A percentile compares a stretch with the other conserved stretches of the same genome.
Evolutionary conservation across 148 eudicot genomes (phyloP).

Genomic region (Vaccinium corymbosum): DNA sequence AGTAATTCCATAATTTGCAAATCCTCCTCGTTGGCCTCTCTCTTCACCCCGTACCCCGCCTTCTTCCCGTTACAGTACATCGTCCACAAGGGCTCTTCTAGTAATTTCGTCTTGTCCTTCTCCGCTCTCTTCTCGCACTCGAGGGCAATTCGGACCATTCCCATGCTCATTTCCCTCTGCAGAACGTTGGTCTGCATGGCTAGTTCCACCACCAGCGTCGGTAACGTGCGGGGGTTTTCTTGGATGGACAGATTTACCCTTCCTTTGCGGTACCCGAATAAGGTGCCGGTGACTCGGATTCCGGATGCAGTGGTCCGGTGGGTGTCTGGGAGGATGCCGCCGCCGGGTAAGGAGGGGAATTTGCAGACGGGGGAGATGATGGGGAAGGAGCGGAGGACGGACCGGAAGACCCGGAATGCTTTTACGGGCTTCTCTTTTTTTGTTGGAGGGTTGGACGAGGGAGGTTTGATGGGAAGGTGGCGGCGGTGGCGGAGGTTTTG

Average conservation of each 20-base stretch:
- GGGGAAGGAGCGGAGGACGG: conserved; percentile 64
- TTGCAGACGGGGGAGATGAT: conserved; percentile 56
- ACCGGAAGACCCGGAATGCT: conserved; percentile 43
- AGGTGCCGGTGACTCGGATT: conserved; percentile 44
- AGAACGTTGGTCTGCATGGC: conserved; percentile 53
- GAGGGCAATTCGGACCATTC: conserved; percentile 67
- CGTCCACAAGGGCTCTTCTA: conserved; percentile 70
- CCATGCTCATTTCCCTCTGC: conserved; percentile 56
- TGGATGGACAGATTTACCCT: conserved; percentile 63
- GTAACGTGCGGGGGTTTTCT: conserved; percentile 53
- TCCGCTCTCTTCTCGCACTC: conserved; percentile 62
- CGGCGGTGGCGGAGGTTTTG: conserved; percentile 26
- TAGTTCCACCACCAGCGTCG: conserved; percentile 57
- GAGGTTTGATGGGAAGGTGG: conserved; percentile 22
- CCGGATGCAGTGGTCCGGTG: conserved; percentile 12
- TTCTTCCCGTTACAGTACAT: conserved; percentile 74
- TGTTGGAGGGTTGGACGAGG: conserved; percentile 47
- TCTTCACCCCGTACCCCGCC: conserved; percentile 52
- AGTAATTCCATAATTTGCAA: conserved; percentile 66
- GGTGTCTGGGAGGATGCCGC: conserved; percentile 41
- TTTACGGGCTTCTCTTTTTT: conserved; percentile 40
- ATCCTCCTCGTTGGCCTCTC: conserved; percentile 66
- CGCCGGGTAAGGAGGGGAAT: conserved; percentile 47
- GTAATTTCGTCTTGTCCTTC: conserved; percentile 28
- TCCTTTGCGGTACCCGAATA: conserved; percentile 67